Evolutionary conservation across 495 filamentous ascomycete species (phyloP).

Genomic region (Aspergillus leporis): DNA sequence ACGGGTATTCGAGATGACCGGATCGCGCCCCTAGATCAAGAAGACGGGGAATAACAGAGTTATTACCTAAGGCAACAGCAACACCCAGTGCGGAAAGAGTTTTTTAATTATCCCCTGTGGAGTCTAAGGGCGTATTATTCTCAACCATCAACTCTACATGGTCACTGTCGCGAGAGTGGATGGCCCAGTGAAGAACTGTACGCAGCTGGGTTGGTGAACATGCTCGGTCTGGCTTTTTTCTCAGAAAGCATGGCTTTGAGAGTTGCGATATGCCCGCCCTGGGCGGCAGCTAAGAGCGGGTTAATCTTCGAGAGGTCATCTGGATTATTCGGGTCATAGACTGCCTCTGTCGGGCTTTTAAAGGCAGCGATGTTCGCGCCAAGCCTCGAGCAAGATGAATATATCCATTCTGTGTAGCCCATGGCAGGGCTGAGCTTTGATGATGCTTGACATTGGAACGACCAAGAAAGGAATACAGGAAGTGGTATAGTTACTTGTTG

Average conservation of each 20-base stretch:
- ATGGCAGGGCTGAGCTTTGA: slow-evolving; percentile 3
- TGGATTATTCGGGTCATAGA: neutral
- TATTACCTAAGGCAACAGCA: neutral
- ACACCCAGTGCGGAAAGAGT: slow-evolving; percentile 1
- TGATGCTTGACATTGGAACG: slow-evolving; percentile 4
- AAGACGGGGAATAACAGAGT: slow-evolving; percentile 3
- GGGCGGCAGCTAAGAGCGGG: slow-evolving; percentile 6
- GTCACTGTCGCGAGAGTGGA: neutral
- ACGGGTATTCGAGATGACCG: neutral
- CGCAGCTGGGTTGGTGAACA: slow-evolving; percentile 4
- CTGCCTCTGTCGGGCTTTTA: neutral
- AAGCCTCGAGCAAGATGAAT: slow-evolving; percentile 2
- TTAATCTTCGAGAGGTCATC: neutral
- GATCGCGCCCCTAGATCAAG: neutral
- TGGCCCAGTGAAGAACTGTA: slow-evolving; percentile 8
- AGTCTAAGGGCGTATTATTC: neutral
- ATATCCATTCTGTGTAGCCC: slow-evolving; percentile 3
- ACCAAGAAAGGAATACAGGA: neutral
- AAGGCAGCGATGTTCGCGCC: slow-evolving; percentile 4
- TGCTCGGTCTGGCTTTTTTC: slow-evolving; percentile 2
- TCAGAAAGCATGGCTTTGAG: slow-evolving; percentile 8
- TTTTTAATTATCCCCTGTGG: neutral
- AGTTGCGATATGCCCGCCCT: neutral
- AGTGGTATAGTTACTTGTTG: neutral
- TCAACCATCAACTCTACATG: slow-evolving; percentile 9